phyloP scores from a whole-genome alignment of 148 eudicot species.

The Linanthus parryae region DNA sequence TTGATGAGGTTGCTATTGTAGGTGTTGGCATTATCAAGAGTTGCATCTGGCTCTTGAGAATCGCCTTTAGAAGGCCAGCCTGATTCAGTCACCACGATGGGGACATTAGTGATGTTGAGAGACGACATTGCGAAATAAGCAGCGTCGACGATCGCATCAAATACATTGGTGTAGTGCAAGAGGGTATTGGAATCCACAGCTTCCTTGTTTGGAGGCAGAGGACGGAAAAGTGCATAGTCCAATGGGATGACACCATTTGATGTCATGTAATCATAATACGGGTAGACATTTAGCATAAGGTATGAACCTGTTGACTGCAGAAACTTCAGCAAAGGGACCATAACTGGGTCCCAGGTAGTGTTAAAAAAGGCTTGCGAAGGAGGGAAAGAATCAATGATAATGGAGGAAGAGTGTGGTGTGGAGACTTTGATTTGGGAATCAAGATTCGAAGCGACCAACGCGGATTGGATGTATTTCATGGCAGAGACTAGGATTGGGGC shows the following conservation, averaged over 20 bases:
- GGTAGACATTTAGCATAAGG: constrained; percentile 87
- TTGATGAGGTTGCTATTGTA: constrained; percentile 79
- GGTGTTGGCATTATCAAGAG: constrained; percentile 72
- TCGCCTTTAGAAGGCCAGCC: constrained; percentile 98
- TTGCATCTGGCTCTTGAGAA: constrained; percentile 72
- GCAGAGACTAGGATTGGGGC: constrained; percentile 80
- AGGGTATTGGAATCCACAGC: constrained; percentile 94
- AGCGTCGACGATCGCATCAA: constrained; percentile 86
- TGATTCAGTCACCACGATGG: constrained; percentile 76
- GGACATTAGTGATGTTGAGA: constrained; percentile 77
- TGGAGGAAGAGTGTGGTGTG: constrained; percentile 75
- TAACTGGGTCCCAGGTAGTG: constrained; percentile 72
- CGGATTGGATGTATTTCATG: constrained; percentile 64
- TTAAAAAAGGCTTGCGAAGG: constrained; percentile 97
- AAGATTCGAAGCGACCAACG: constrained; percentile 71
- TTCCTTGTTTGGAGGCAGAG: constrained; percentile 88
- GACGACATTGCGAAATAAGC: constrained; percentile 80
- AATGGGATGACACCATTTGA: constrained; percentile 65
- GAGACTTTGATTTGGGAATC: constrained; percentile 77
- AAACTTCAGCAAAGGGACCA: constrained; percentile 74
- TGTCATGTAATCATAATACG: constrained; percentile 75
- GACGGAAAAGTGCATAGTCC: constrained; percentile 87
- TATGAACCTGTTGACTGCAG: constrained; percentile 68
- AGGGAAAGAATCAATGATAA: constrained; percentile 84
- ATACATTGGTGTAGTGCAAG: constrained; percentile 86